Conservation (phyloP, 768 basidiomycete genomes). For the Daedaleopsis sinensis region DNA sequence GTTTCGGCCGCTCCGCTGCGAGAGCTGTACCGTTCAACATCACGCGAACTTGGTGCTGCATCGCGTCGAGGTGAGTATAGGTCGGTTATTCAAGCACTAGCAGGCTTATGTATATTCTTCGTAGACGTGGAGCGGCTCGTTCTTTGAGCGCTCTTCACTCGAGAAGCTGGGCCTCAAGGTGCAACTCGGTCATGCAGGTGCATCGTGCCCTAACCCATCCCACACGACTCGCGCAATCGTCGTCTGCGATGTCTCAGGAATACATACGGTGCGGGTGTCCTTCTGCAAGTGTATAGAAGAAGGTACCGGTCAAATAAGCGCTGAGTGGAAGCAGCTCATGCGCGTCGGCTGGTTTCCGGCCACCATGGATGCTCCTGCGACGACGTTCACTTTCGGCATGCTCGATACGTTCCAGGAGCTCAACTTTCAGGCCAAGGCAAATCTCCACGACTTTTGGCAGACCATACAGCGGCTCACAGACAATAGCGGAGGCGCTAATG, state of each 20-base stretch:
- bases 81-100: too few relatives aligned
- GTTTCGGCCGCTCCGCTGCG: too few relatives aligned
- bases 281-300: background rate
- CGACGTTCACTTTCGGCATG: conserved; percentile 33
- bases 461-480: conserved; percentile 29
- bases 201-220: background rate
- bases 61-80: too few relatives aligned
- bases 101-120: too few relatives aligned
- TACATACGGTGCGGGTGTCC: background rate
- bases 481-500: conserved; percentile 28
- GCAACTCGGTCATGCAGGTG: too few relatives aligned
- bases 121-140: too few relatives aligned
- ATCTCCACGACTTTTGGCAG: conserved; percentile 36
- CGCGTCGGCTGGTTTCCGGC: conserved; percentile 35
- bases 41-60: too few relatives aligned
- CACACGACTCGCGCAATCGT: background rate
- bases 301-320: background rate
- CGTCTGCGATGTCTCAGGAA: background rate
- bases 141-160: too few relatives aligned
- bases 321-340: conserved; percentile 31
- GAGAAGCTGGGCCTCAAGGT: too few relatives aligned
- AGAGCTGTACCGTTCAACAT: too few relatives aligned
- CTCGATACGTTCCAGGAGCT: conserved; percentile 38
- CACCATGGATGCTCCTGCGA: conserved; percentile 28
- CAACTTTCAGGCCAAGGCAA: conserved; percentile 37